A percentile compares a stretch with the other conserved stretches of the same genome.
phyloP scores from a whole-genome alignment of 176 grass and related monocot species.

The Pontederia paniculata region DNA sequence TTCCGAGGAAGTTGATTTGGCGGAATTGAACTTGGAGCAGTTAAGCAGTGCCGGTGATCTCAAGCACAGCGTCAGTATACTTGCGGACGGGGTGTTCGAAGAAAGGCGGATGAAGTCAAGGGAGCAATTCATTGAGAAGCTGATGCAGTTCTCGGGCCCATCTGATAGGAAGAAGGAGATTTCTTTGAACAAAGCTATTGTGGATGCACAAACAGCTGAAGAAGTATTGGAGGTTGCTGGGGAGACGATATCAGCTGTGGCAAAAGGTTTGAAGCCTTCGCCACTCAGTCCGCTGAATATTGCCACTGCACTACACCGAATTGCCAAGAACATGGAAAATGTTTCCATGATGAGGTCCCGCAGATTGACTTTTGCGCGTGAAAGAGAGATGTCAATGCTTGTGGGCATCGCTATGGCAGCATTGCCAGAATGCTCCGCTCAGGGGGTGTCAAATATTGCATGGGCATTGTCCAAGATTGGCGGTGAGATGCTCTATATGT shows the following conservation, averaged over 20 bases:
- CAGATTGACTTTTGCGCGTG: constrained; percentile 57
- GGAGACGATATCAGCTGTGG: constrained; percentile 36
- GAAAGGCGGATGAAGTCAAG: constrained; percentile 50
- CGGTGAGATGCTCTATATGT: constrained; percentile 55
- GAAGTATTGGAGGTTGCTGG: constrained; percentile 58
- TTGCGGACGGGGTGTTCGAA: constrained; percentile 74
- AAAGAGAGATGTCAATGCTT: constrained; percentile 89
- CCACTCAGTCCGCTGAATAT: constrained; percentile 78
- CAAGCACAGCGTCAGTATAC: constrained; percentile 29
- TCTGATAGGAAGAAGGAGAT: constrained; percentile 77
- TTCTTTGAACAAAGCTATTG: constrained; percentile 59
- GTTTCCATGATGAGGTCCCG: constrained; percentile 56
- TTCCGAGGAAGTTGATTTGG: constrained; percentile 19
- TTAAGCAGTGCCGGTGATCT: constrained; percentile 24
- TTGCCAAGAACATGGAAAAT: constrained; percentile 90
- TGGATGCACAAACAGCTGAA: constrained; percentile 56
- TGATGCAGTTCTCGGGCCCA: constrained; percentile 64
- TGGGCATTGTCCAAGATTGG: constrained; percentile 96
- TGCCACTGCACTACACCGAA: constrained; percentile 83
- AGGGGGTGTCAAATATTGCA: constrained; percentile 82
- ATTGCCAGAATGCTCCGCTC: constrained; percentile 61
- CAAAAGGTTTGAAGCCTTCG: constrained; percentile 77
- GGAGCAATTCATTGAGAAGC: constrained; percentile 52
- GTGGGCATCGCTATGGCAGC: constrained; percentile 70
- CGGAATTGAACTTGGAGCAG: constrained; percentile 15